Base-by-base conservation (phyloP, 768 basidiomycete genomes). In the Hygrocybe punicea region DNA sequence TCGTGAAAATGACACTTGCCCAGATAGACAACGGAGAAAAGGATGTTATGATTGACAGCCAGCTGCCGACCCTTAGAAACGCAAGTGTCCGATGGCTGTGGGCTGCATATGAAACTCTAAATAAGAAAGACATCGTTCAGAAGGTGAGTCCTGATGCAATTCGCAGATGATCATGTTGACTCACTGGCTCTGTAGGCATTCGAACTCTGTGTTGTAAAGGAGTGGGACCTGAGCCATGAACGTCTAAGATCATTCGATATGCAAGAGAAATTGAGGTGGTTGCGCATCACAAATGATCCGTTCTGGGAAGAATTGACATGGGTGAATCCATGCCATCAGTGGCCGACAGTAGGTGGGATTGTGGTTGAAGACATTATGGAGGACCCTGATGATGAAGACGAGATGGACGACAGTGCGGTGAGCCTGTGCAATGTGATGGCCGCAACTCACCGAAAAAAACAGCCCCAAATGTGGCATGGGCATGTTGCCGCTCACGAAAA, bases 351-450 rank as follows among this genome's bases (percentile, higher is more conserved):
- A 29, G 29, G 16, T 25, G 49, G 8, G 16, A 29, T 51, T 51
- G 21, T 25, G 13, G 29, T 21, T 21, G 49, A 51, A 34, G 49
- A 53, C n/a, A 21, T 36, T 23, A 24, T 53, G 36, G 34, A 33
- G 37, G 37, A 39, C 16, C 52, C 52, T 13, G 52, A 53, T 14
- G 52, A 53, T 21, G 52, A 53, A 19, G 52, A 53, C 16, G 17
- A 53, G 10, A 33, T 53, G 16, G 52, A 53, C 37, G 34, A 53
- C 52, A 53, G 19, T 4, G 24, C 19, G 11, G 25, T 51, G 9
- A 51, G 50, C 50, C 25, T 51, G 29, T 17, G 29, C 10, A 35
- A 53, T 40, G 52, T 53, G 9, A 10, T 53, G 16, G 23, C 52
- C 8, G 52, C 52, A 13, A 53, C 52, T 37, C 52, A 53, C 40